Conservation (phyloP, 805 yeast species). For the Diddensiella caesifluorescens region DNA sequence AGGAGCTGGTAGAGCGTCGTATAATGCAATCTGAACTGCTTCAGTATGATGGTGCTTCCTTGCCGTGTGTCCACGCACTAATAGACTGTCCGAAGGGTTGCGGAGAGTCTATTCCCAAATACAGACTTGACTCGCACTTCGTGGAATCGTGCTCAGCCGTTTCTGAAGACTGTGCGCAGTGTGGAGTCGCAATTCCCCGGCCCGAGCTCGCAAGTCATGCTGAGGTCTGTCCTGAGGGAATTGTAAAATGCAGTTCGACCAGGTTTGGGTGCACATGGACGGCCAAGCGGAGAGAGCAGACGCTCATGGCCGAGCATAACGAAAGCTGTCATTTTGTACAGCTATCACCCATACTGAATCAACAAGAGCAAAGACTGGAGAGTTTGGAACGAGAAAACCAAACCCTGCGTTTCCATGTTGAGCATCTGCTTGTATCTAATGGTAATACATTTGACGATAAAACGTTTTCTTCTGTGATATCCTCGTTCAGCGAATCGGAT, state of each 20-base stretch:
- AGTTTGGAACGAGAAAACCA: conserved; percentile 32
- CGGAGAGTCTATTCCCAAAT: conserved; percentile 15
- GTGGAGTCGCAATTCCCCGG: conserved; percentile 17
- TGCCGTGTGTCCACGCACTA: conserved; percentile 20
- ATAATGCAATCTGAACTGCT: conserved; percentile 17
- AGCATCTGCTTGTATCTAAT: conserved; percentile 16
- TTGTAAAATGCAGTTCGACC: conserved; percentile 24
- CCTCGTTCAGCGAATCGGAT: conserved; percentile 16
- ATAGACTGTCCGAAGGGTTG: conserved; percentile 22
- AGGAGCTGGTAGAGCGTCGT: conserved; percentile 8
- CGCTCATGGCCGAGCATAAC: conserved; percentile 19
- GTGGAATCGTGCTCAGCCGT: conserved; percentile 8
- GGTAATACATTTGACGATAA: conserved; percentile 4
- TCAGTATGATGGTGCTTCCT: neutral
- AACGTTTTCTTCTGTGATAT: conserved; percentile 3
- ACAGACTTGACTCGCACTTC: conserved; percentile 20
- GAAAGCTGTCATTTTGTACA: conserved; percentile 25
- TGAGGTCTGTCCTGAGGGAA: conserved; percentile 18
- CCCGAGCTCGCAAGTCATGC: conserved; percentile 18
- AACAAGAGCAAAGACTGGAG: conserved; percentile 27
- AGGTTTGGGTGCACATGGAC: conserved; percentile 29
- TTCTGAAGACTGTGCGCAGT: conserved; percentile 12
- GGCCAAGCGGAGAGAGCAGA: conserved; percentile 19
- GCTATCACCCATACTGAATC: conserved; percentile 25
- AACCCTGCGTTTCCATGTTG: conserved; percentile 28